Evolutionary conservation across 176 grass and related monocot species (phyloP).

Genomic region (Lolium rigidum): DNA sequence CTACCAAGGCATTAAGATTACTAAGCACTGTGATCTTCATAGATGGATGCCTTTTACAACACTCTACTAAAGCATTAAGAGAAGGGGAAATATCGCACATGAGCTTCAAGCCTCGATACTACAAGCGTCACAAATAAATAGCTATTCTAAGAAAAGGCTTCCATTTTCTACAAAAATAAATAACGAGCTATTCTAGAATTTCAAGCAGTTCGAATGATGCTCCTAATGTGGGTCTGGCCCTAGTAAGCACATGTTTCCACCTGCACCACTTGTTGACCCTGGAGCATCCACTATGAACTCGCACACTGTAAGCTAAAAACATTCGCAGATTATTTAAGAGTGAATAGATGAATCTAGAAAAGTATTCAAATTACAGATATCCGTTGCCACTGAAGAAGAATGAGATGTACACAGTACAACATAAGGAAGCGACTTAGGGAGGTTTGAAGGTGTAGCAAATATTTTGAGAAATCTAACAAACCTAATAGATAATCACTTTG

Average conservation of each 20-base stretch:
- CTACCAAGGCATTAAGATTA: background rate
- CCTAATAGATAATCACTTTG: too few relatives aligned
- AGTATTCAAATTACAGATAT: too few relatives aligned
- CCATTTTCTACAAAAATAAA: background rate
- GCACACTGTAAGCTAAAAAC: too few relatives aligned
- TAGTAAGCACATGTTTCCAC: background rate
- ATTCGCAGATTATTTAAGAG: too few relatives aligned
- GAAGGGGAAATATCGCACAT: conserved; percentile 1
- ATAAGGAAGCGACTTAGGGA: too few relatives aligned
- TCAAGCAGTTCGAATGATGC: conserved; percentile 15
- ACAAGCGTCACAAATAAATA: conserved; percentile 4
- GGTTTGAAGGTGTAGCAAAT: too few relatives aligned
- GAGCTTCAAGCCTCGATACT: conserved; percentile 11
- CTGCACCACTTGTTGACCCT: background rate
- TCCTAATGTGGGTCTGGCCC: background rate
- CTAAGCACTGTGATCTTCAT: background rate
- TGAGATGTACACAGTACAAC: too few relatives aligned
- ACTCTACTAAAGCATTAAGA: background rate
- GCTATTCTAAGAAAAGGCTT: background rate
- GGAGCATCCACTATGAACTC: background rate
- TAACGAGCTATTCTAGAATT: conserved; percentile 2
- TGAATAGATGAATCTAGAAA: too few relatives aligned
- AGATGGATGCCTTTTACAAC: background rate
- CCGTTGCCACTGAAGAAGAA: too few relatives aligned
- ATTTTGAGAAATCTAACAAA: too few relatives aligned